Evolutionary conservation across 2,329 filamentous ascomycete species (phyloP).

Genomic region (Neofusicoccum laricinum): DNA sequence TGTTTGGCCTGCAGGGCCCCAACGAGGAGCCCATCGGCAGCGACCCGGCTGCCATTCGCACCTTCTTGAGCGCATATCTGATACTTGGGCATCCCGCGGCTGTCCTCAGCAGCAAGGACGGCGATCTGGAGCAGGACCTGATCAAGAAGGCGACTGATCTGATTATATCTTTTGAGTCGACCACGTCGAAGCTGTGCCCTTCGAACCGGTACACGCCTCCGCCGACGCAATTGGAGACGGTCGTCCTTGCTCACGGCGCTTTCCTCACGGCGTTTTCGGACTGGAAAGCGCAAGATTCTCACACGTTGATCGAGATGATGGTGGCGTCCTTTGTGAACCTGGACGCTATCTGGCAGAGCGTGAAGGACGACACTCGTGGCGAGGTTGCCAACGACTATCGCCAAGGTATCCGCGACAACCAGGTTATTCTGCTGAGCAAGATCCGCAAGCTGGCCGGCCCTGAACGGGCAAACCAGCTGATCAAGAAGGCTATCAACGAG

Average conservation of each 20-base stretch:
- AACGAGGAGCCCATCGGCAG: slow-evolving; percentile 64
- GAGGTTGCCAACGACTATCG: slow-evolving; percentile 73
- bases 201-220: slow-evolving; percentile 67
- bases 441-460: slow-evolving; percentile 76
- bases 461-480: slow-evolving; percentile 67
- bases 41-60: slow-evolving; percentile 69
- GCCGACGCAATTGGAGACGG: slow-evolving; percentile 57
- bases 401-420: slow-evolving; percentile 76
- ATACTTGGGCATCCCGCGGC: slow-evolving; percentile 76
- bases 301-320: slow-evolving; percentile 77
- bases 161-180: slow-evolving; percentile 73
- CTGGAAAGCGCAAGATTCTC: slow-evolving; percentile 79
- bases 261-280: slow-evolving; percentile 78
- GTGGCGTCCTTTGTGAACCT: slow-evolving; percentile 82
- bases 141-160: slow-evolving; percentile 76
- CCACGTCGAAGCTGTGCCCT: slow-evolving; percentile 62
- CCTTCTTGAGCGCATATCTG: slow-evolving; percentile 75
- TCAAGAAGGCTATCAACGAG: slow-evolving; percentile 71
- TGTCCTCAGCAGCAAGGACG: slow-evolving; percentile 72
- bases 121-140: slow-evolving; percentile 66
- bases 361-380: slow-evolving; percentile 73
- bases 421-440: slow-evolving; percentile 72
- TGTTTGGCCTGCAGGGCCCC: slow-evolving; percentile 60
- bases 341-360: slow-evolving; percentile 78
- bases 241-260: slow-evolving; percentile 68